Evolutionary conservation across 2,329 filamentous ascomycete species (phyloP).

Genomic region (Chaetothyriales sp.): DNA sequence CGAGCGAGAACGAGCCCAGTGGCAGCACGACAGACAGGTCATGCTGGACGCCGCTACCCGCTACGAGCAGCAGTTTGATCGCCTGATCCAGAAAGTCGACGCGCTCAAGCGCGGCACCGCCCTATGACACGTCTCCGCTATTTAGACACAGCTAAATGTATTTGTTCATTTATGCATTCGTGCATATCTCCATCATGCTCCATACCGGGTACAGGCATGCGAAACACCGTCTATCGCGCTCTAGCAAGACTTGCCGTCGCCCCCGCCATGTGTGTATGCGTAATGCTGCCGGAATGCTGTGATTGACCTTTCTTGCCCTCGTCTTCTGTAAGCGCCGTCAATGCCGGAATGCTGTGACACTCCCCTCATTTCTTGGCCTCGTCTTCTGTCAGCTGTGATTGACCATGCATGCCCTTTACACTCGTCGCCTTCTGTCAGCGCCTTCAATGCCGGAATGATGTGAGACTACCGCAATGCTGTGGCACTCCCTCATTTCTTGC

Average conservation of each 20-base stretch:
- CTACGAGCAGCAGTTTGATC: background rate
- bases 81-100: background rate
- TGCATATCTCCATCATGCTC: background rate
- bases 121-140: background rate
- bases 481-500: no score
- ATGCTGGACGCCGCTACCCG: background rate
- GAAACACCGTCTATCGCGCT: background rate
- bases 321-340: slow-evolving; percentile 39
- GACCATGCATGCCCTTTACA: no score
- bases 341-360: no score
- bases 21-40: background rate
- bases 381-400: no score
- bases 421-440: no score
- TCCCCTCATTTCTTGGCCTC: no score
- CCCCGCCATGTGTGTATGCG: background rate
- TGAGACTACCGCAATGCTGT: no score
- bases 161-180: background rate
- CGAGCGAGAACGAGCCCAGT: background rate
- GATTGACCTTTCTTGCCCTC: no score
- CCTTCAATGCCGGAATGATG: background rate
- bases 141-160: background rate
- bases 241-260: background rate
- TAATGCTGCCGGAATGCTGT: background rate
- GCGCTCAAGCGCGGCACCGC: background rate
- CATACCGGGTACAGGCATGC: background rate